Percentiles rank a stretch among this genome's conserved stretches.
These are phyloP conservation scores for Sporothrix schenckii DNA, from an alignment of 2,329 filamentous ascomycete genomes.

Conservation along the genomic window DNA sequence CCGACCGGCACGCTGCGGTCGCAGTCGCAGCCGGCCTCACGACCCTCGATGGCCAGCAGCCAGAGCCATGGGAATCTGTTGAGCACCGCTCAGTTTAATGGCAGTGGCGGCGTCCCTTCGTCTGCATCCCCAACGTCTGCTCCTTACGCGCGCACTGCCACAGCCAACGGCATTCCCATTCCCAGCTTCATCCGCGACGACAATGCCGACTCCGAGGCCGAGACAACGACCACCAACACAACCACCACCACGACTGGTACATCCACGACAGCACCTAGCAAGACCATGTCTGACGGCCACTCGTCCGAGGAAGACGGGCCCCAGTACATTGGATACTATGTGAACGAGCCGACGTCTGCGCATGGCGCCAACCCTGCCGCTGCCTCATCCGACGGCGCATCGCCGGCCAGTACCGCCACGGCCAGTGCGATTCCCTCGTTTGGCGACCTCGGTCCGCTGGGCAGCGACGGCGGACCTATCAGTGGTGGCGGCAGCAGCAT, in stretches of 20 bases:
- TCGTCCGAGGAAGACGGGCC: slow-evolving; percentile 54
- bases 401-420: slow-evolving; percentile 33
- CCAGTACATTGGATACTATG: slow-evolving; percentile 46
- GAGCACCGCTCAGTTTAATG: slow-evolving; percentile 32
- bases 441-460: slow-evolving; percentile 49
- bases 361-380: background rate
- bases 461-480: background rate
- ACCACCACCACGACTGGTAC: slow-evolving; percentile 33
- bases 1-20: slow-evolving; percentile 62
- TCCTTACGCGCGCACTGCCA: slow-evolving; percentile 44
- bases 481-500: background rate
- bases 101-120: slow-evolving; percentile 43
- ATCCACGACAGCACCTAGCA: slow-evolving; percentile 44
- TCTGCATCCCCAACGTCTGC: slow-evolving; percentile 35
- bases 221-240: slow-evolving; percentile 37
- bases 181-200: slow-evolving; percentile 62
- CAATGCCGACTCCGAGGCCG: slow-evolving; percentile 49
- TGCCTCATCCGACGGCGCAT: slow-evolving; percentile 32
- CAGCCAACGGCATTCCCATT: slow-evolving; percentile 55
- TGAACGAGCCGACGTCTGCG: slow-evolving; percentile 41
- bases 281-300: slow-evolving; percentile 47
- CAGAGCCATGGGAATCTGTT: slow-evolving; percentile 37
- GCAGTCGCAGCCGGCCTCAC: slow-evolving; percentile 67
- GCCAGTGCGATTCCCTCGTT: slow-evolving; percentile 51
- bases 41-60: slow-evolving; percentile 45